These are phyloP conservation scores for Mucor lusitanicus DNA, from an alignment of 371 early-diverging fungal genomes.

Conservation along the genomic window DNA sequence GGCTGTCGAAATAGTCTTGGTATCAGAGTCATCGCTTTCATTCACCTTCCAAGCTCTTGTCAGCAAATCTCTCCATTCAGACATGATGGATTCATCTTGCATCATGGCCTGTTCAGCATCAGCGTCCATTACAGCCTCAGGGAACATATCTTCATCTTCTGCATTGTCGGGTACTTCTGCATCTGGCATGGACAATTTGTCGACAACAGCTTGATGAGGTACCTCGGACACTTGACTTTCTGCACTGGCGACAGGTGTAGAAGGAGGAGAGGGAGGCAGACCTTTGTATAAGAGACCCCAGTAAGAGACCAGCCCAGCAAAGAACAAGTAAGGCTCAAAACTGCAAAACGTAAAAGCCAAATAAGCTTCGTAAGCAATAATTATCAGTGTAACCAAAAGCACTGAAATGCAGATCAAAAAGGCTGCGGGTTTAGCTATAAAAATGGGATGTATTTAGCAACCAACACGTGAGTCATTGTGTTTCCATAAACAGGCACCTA, in stretches of 20 bases:
- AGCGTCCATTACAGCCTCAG: constrained; percentile 16
- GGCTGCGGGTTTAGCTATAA: constrained; percentile 14
- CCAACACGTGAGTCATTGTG: background rate
- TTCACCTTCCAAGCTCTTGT: constrained; percentile 35
- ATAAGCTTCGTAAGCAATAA: constrained; percentile 21
- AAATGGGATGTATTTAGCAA: background rate
- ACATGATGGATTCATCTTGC: constrained; percentile 33
- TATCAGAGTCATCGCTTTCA: background rate
- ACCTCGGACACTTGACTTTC: background rate
- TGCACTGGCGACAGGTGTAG: background rate
- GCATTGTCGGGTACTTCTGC: background rate
- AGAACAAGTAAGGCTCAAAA: constrained; percentile 22
- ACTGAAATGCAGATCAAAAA: constrained; percentile 12
- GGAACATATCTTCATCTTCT: constrained; percentile 2
- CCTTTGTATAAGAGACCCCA: constrained; percentile 11
- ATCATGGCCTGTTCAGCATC: constrained; percentile 33
- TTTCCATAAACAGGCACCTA: background rate
- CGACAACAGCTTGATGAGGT: background rate
- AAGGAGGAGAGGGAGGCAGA: background rate
- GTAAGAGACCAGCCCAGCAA: constrained; percentile 17
- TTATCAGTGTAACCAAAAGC: background rate
- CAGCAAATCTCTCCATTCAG: constrained; percentile 37
- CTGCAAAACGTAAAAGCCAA: constrained; percentile 11
- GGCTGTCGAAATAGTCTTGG: background rate
- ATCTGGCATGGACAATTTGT: background rate